These are phyloP conservation scores for Mortierella sp. DNA, from an alignment of 371 early-diverging fungal genomes.

Conservation along the genomic window DNA sequence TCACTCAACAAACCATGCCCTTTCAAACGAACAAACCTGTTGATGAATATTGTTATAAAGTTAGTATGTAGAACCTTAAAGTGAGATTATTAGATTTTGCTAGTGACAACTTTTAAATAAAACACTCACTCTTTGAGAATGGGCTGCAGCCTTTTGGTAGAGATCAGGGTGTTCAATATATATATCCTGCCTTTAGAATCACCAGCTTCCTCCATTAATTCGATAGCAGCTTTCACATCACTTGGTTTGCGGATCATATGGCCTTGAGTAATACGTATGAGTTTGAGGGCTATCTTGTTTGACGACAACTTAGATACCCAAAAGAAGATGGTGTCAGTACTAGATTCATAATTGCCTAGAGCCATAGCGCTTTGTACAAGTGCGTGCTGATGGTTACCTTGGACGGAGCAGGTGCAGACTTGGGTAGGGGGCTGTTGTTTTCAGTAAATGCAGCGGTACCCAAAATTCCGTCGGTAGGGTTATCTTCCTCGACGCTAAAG, in stretches of 20 bases:
- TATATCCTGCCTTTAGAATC: conserved; percentile 31
- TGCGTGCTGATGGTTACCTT: too few species aligned
- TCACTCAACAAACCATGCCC: conserved; percentile 24
- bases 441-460: too few species aligned
- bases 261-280: conserved; percentile 31
- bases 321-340: not conserved
- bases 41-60: not conserved
- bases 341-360: not conserved
- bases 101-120: not conserved
- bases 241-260: conserved; percentile 21
- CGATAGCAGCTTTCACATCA: conserved; percentile 12
- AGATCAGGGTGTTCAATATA: conserved; percentile 34
- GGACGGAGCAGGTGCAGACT: too few species aligned
- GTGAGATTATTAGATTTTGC: not conserved
- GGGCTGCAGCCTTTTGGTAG: conserved; percentile 3
- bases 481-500: too few species aligned
- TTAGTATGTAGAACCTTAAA: not conserved
- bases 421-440: too few species aligned
- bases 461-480: too few species aligned
- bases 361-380: too few species aligned
- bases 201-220: conserved; percentile 22
- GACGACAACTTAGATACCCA: not conserved
- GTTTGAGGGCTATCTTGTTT: conserved; percentile 2
- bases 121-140: conserved; percentile 25
- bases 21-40: conserved; percentile 26